phyloP scores from a whole-genome alignment of 2,329 filamentous ascomycete species.

The Neophaeococcomyces aloes region DNA sequence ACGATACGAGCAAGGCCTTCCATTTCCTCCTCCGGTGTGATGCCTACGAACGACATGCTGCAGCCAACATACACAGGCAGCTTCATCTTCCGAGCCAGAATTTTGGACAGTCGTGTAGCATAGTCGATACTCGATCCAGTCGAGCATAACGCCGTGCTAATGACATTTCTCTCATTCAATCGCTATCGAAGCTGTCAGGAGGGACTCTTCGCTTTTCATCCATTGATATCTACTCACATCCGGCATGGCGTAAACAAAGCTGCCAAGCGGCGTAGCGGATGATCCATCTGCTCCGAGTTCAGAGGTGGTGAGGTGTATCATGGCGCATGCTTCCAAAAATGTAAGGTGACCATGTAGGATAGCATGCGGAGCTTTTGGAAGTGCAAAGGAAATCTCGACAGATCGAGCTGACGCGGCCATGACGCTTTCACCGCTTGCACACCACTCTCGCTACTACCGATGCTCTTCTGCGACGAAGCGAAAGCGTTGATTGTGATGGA shows the following conservation, averaged over 20 bases:
- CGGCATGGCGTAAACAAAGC: constrained; percentile 87
- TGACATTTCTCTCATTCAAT: constrained; percentile 37
- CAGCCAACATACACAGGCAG: constrained; percentile 84
- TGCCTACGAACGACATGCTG: constrained; percentile 70
- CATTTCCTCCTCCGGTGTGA: constrained; percentile 87
- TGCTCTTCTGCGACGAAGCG: too few relatives aligned
- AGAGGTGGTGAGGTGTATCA: constrained; percentile 49
- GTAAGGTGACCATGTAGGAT: constrained; percentile 50
- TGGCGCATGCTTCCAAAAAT: constrained; percentile 40
- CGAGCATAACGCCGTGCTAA: constrained; percentile 66
- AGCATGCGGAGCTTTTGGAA: constrained; percentile 47
- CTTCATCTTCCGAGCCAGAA: constrained; percentile 61
- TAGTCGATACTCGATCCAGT: constrained; percentile 73
- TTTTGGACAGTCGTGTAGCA: constrained; percentile 70
- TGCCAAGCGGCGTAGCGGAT: constrained; percentile 55
- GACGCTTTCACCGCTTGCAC: too few relatives aligned
- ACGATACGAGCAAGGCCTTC: constrained; percentile 70
- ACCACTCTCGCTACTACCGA: too few relatives aligned
- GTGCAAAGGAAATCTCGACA: constrained; percentile 46
- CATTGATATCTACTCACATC: constrained; percentile 52
- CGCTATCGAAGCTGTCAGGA: constrained; percentile 25
- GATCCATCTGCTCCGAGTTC: constrained; percentile 33
- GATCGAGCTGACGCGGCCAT: constrained; percentile 25
- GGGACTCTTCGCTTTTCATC: background rate
- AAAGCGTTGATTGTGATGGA: too few relatives aligned